phyloP scores from a whole-genome alignment of 495 filamentous ascomycete species.

The Trichocladium uniseriatum region DNA sequence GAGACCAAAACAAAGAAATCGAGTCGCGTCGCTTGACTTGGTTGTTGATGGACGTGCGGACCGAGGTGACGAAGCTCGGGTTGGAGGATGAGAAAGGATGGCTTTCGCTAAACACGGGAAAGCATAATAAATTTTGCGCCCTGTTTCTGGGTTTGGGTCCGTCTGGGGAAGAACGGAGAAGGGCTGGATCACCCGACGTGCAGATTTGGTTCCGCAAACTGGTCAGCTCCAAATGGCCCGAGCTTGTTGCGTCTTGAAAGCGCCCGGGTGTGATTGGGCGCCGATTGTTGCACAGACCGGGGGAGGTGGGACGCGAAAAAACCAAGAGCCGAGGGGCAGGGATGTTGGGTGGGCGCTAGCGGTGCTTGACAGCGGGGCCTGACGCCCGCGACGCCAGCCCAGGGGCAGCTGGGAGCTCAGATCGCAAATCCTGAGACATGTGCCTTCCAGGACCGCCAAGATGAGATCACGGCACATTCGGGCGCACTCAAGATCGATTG shows the following conservation, averaged over 20 bases:
- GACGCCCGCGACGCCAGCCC: too few species aligned
- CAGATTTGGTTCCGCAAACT: constrained; percentile 14
- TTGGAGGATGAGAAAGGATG: not conserved
- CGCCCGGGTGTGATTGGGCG: constrained; percentile 5
- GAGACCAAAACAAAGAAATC: too few species aligned
- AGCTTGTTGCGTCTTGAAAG: constrained; percentile 1
- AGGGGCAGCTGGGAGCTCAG: not conserved
- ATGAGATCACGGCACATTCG: too few species aligned
- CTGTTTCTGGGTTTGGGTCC: constrained; percentile 1
- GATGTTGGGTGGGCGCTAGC: not conserved
- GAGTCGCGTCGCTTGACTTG: too few species aligned
- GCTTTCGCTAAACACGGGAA: not conserved
- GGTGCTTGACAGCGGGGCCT: constrained; percentile 6
- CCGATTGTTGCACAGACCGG: not conserved
- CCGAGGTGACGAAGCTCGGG: not conserved
- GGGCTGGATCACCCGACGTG: constrained; percentile 16
- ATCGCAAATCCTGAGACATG: not conserved
- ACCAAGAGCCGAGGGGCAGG: constrained; percentile 8
- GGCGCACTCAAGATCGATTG: too few species aligned
- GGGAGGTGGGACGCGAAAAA: constrained; percentile 6
- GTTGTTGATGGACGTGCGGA: not conserved
- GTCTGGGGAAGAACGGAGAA: constrained; percentile 7
- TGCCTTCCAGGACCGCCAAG: too few species aligned
- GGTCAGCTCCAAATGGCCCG: not conserved
- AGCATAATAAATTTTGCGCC: constrained; percentile 15